Evolutionary conservation across 2,329 filamentous ascomycete species (phyloP), one percentile per base, ranked within the genome.

Genomic region (Botrytis fragariae): DNA sequence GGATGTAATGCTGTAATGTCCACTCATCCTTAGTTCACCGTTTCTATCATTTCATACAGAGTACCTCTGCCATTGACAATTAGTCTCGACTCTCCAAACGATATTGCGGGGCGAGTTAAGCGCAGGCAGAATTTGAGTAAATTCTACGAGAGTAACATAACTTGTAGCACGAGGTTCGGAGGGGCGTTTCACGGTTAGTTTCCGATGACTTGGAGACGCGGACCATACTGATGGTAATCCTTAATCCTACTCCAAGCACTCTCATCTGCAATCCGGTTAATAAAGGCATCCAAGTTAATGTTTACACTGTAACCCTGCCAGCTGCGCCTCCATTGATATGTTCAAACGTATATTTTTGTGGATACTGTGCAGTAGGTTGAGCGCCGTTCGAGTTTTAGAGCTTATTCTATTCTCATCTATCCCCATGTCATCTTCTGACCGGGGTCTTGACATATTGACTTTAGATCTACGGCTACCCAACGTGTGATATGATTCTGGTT

Each of bases 351-450:
- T 42, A 3, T 35, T 68, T 57, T 22, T 25, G 65, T 68, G 48
- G 48, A 68, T 42, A 42, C 25, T 42, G n/a, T 37, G 18, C 48
- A 32, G n/a, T n/a, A 57, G n/a, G 16, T 68, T 42, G n/a, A 32
- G n/a, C 35, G 32, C 25, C 32, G 29, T 32, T 10, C 35, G 37
- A 29, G 32, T 20, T 29, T 68, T 29, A 37, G 45, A 68, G 64
- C 64, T 68, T 54, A 44, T 68, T 68, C 64, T 68, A 68, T 68
- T 68, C 64, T 35, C 45, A 54, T 67, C 45, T 68, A 16, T 29
- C 48, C 63, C 65, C 48, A 68, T 68, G 65, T 68, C 48, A 57
- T 68, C 10, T 37, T 42, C 29, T 42, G 37, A 57, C 65, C 10
- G 65, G 64, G 48, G 65, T 68, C 35, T 42, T 39, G 16, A 57